Evolutionary conservation across 768 basidiomycete genomes (phyloP), one percentile per base, ranked within the genome.

Genomic region (Phallus indusiatus): DNA sequence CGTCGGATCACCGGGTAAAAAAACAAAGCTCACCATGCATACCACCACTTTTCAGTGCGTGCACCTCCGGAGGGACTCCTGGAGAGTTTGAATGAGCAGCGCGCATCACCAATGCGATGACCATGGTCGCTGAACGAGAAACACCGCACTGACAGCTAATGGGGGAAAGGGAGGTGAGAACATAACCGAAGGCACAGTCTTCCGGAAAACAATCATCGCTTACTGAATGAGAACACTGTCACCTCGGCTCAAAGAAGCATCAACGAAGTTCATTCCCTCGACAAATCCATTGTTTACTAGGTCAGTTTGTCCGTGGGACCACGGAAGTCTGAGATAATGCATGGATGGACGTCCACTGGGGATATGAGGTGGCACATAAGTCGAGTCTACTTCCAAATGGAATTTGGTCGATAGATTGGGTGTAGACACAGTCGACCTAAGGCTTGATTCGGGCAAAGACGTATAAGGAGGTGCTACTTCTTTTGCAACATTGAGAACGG

Each of bases 111-210:
- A 94, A 79, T 37, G 92, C 93, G 62, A 95, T 94, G 53, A 88
- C 82, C 68, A 94, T 73, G 1, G 93, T 94, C 17, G 93, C 93
- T 9, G 89, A 92, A 63, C 93, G 81, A 20, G 92, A 94, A 35
- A 95, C 87, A 64, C 93, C 93, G 71, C 92, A 93, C 73, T 95
- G 93, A 71, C 93, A 95, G 69, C 90, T 93, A 64, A n/a, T n/a
- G n/a, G n/a, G n/a, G n/a, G n/a, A n/a, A n/a, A 6, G 62, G 54
- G n/a, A 16, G 58, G 46, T 63, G 5, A 67, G 64, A 62, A 58
- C 47, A 56, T 50, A 59, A 61, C 64, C 56, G 1, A 56, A 56
- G 53, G 57, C 52, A 47, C 36, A 21, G n/a, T n/a, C n/a, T 50
- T 33, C 50, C 37, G 24, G 47, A 37, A 37, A 24, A 55, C 36